Base-by-base conservation (phyloP, 2,329 filamentous ascomycete genomes). In the Fusarium gaditjirri region DNA sequence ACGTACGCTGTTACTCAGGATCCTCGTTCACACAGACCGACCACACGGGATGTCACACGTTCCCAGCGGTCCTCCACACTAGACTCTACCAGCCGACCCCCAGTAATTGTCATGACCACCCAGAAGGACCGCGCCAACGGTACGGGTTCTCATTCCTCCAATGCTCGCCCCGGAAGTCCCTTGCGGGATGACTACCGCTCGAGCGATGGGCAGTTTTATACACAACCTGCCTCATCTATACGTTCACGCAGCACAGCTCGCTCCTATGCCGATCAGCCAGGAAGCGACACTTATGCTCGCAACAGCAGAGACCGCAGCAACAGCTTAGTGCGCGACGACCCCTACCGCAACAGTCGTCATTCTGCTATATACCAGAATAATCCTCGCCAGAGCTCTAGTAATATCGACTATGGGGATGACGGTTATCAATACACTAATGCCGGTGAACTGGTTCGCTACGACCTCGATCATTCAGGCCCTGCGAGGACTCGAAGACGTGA, bases 391-490 rank as follows among this genome's bases (percentile, higher is more conserved):
- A 80, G 81, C 65, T 81, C 81, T 19, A 80, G 82, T 62, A 79
- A 83, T 13, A 81, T 86, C 47, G 86, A 88, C 70, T 89, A 89
- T 69, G 87, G 86, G 17, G 86, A 88, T 35, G 86, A 90, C 50
- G 89, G 86, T 13, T 91, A 88, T 74, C 88, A 90, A 73, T 91
- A 91, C 74, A 91, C 89, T 13, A 90, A 89, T 65, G 88, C 89
- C 19, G 86, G 87, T 69, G 89, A 91, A 59, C 78, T 92, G 55
- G 89, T 87, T 39, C 84, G 86, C 55, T 91, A 91, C 73, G 90
- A 91, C 76, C 80, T 91, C 33, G 87, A 89, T 63, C 84, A 90
- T 63, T 81, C 84, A 35, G 82, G 81, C 33, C 82, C 83, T 8
- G 78, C 82, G 36, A 80, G 80, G 55, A 78, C 80, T 46, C 78